Evolutionary conservation across 2,329 filamentous ascomycete genomes (phyloP).

Genomic region (Venturia effusa): DNA sequence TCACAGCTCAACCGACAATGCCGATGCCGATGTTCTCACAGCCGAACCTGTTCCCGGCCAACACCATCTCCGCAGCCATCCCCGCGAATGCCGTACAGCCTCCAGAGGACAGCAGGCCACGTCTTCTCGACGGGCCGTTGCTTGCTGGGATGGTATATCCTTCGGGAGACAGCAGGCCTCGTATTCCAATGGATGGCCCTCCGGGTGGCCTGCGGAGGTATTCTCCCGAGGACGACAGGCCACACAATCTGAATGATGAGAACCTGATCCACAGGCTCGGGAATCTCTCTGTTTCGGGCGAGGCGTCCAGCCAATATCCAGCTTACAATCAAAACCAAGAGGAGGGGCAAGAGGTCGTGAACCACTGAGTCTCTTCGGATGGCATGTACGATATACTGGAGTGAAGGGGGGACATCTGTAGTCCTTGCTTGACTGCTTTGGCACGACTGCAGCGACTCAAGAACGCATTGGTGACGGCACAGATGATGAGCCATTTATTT

Average conservation of each 20-base stretch:
- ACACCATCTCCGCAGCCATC: neutral
- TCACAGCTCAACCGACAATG: neutral
- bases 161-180: neutral
- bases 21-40: neutral
- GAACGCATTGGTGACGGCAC: neutral
- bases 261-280: neutral
- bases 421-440: neutral
- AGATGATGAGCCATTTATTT: neutral
- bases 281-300: neutral
- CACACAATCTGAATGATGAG: neutral
- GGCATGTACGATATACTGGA: neutral
- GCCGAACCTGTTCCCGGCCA: neutral
- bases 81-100: neutral
- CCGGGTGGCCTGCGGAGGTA: neutral
- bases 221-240: neutral
- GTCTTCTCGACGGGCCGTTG: neutral
- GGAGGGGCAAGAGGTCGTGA: neutral
- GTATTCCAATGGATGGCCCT: neutral
- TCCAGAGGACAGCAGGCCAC: neutral
- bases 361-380: neutral
- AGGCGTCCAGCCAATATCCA: neutral
- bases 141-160: neutral
- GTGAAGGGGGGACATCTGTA: neutral
- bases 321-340: neutral
- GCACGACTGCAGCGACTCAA: neutral